Percentiles rank a stretch among this genome's conserved stretches.
Conservation (phyloP, 2,329 filamentous ascomycete species). For the Tympanopsis confertula region DNA sequence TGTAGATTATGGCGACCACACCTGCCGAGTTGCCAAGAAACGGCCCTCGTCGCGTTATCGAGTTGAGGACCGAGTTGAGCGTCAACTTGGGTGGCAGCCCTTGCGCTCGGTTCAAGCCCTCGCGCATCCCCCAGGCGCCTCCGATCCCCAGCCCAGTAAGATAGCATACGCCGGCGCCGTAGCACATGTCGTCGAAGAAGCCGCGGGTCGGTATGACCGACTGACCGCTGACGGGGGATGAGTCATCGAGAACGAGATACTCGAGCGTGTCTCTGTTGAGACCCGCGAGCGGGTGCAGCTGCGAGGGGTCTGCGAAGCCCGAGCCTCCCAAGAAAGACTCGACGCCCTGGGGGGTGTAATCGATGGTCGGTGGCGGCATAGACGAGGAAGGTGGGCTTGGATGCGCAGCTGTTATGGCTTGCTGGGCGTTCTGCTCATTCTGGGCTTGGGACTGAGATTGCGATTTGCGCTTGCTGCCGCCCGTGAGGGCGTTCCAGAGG, state of each 20-base stretch:
- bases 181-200: slow-evolving; percentile 96
- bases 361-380: slow-evolving; percentile 48
- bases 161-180: slow-evolving; percentile 91
- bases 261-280: slow-evolving; percentile 87
- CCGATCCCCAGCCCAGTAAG: slow-evolving; percentile 75
- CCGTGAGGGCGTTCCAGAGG: slow-evolving; percentile 51
- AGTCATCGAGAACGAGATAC: slow-evolving; percentile 90
- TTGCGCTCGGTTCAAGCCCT: slow-evolving; percentile 72
- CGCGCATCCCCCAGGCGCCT: slow-evolving; percentile 83
- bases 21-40: slow-evolving; percentile 94
- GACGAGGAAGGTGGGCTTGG: slow-evolving; percentile 35
- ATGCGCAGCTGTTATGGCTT: slow-evolving; percentile 28
- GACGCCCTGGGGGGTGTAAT: slow-evolving; percentile 66
- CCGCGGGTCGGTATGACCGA: slow-evolving; percentile 87
- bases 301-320: slow-evolving; percentile 71
- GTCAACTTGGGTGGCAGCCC: slow-evolving; percentile 76
- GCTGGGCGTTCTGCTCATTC: slow-evolving; percentile 18
- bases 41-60: slow-evolving; percentile 80
- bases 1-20: slow-evolving; percentile 92
- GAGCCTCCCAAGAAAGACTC: slow-evolving; percentile 73
- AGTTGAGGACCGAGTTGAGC: slow-evolving; percentile 89
- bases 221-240: slow-evolving; percentile 70
- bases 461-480: slow-evolving; percentile 35
- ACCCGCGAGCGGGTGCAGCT: slow-evolving; percentile 85
- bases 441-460: neutral